Evolutionary conservation across 2,329 filamentous ascomycete species (phyloP).

Genomic region (Epichloe aotearoae): DNA sequence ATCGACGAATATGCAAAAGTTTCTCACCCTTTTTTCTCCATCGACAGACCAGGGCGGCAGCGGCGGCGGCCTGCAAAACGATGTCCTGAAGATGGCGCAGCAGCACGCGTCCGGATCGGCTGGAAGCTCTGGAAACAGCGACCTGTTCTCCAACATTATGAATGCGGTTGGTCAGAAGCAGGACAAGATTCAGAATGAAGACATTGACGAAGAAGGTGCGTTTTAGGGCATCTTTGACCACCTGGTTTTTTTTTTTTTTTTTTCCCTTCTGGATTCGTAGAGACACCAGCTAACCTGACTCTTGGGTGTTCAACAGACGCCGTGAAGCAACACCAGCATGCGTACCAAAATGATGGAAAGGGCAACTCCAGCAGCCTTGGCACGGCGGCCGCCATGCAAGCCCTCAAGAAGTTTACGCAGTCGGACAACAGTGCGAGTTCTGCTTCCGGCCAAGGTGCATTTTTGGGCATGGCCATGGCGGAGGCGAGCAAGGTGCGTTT

Average conservation of each 20-base stretch:
- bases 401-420: constrained; percentile 63
- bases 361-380: constrained; percentile 45
- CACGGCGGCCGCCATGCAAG: constrained; percentile 66
- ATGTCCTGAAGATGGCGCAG: constrained; percentile 35
- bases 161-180: constrained; percentile 36
- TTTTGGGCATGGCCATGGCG: constrained; percentile 76
- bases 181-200: constrained; percentile 31
- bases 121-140: constrained; percentile 31
- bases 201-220: constrained; percentile 36
- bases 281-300: not conserved
- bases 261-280: not conserved
- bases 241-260: not conserved
- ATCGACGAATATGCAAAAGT: no score
- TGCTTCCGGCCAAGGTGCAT: constrained; percentile 54
- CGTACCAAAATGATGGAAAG: constrained; percentile 43
- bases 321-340: constrained; percentile 60
- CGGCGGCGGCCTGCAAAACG: constrained; percentile 25
- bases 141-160: constrained; percentile 37
- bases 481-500: constrained; percentile 62
- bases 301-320: constrained; percentile 34
- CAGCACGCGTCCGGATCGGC: constrained; percentile 33
- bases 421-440: constrained; percentile 34
- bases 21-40: not conserved
- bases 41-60: constrained; percentile 9
- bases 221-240: not conserved